Evolutionary conservation across 108 stramenopile genomes (phyloP).

Genomic region (Skeletonema costatum): DNA sequence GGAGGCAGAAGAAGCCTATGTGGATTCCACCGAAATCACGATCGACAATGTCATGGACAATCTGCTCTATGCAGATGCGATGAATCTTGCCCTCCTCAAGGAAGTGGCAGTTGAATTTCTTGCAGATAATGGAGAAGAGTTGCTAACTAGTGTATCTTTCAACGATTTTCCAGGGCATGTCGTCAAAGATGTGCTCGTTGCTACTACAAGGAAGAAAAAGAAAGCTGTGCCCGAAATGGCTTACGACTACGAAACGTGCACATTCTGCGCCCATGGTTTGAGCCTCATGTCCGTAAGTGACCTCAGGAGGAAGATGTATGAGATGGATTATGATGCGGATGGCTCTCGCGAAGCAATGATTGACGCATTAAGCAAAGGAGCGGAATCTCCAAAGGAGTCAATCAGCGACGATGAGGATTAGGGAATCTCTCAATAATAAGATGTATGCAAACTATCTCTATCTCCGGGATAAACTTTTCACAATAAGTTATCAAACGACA

Average conservation of each 20-base stretch:
- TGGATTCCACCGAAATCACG: neutral
- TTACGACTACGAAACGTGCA: neutral
- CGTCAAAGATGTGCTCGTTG: neutral
- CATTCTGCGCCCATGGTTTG: neutral
- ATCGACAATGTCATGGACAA: conserved; percentile 6
- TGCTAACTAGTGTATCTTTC: neutral
- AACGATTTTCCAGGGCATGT: neutral
- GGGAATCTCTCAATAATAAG: no score
- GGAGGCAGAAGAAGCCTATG: conserved; percentile 11
- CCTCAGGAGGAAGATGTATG: neutral
- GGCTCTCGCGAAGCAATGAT: conserved; percentile 3
- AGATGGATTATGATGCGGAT: neutral
- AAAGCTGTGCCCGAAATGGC: neutral
- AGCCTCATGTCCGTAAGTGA: neutral
- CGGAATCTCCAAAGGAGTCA: no score
- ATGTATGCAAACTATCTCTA: no score
- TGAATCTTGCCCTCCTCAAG: conserved; percentile 4
- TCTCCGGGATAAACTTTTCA: no score
- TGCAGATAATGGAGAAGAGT: neutral
- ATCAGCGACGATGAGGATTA: no score
- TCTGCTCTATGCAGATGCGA: conserved; percentile 6
- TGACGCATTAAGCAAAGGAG: neutral
- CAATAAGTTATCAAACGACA: no score
- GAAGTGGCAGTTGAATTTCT: conserved; percentile 16
- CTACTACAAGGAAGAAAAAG: neutral